Base-by-base conservation (phyloP, 805 yeast species). In the Candida ipomoeae region DNA sequence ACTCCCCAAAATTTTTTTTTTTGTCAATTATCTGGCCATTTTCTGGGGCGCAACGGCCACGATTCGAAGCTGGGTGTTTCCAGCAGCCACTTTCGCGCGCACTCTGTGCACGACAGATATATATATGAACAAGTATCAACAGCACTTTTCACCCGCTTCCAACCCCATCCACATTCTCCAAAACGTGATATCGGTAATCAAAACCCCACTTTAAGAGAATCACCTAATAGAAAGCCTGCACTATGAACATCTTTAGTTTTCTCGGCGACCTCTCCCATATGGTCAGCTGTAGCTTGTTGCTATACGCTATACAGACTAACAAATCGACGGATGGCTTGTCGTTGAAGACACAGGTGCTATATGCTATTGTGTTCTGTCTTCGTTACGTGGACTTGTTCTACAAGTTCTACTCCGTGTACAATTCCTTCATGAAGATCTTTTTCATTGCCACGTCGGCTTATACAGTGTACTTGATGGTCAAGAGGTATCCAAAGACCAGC, bases 301-400 rank as follows among this genome's bases (percentile, higher is more conserved):
- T 92, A 46, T 84, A 82, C 48, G 81, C 89, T 38, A 89, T 94
- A 58, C 78, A 74, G 47, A 62, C 70, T 5, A 79, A 86, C 49
- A 74, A 74, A 53, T 84, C 95, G 6, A 83, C 87, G 43, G 80
- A 82, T 31, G 99, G 99, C 40, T 79, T 94, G 44, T 90, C 97
- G 1, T 71, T 88, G 63, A 92, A 92, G 70, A 88, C 98, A 0
- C 98, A 94, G 65, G 71, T 80, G 1, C 71, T 92, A 38, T 94
- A 92, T 66, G 82, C 79, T 40, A 55, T 84, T 32, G 96, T 89
- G 17, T 90, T 82, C 60, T 63, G 81, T 40, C 77, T 90, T 13
- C 79, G 97, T 54, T 90, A 89, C 66, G 56, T 87, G 51, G 90
- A 86, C 66, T 64, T 83, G 52, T 65, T 84, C 51, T 70, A 72